A percentile compares a stretch with the other conserved stretches of the same genome.
Evolutionary conservation across 257 asterid species (phyloP).

Genomic region (Cordia subcordata): DNA sequence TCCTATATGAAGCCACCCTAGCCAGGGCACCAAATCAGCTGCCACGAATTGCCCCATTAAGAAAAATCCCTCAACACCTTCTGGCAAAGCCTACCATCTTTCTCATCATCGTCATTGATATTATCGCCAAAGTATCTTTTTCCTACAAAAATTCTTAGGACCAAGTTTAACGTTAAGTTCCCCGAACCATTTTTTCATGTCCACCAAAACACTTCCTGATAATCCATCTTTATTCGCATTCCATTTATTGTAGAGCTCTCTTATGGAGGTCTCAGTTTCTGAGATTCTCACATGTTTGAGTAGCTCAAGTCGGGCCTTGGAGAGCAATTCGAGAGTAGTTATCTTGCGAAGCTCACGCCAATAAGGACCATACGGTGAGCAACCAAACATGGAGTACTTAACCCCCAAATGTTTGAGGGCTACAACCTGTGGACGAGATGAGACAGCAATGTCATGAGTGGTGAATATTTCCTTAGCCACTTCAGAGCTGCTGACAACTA

Average conservation of each 20-base stretch:
- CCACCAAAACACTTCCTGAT: neutral
- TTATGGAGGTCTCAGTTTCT: slow-evolving; percentile 7
- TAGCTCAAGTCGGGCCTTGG: slow-evolving; percentile 9
- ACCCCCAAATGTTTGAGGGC: slow-evolving; percentile 12
- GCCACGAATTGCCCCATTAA: slow-evolving; percentile 31
- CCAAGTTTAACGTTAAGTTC: slow-evolving; percentile 5
- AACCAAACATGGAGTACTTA: slow-evolving; percentile 13
- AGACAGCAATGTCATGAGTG: slow-evolving; percentile 5
- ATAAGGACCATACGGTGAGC: slow-evolving; percentile 18
- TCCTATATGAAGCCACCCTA: slow-evolving; percentile 25
- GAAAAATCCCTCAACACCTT: no score
- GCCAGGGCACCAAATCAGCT: slow-evolving; percentile 24
- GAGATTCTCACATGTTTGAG: slow-evolving; percentile 9
- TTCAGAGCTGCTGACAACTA: slow-evolving; percentile 16
- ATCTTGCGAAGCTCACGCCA: slow-evolving; percentile 20
- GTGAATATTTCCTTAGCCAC: slow-evolving; percentile 18
- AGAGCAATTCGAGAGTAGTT: slow-evolving; percentile 8
- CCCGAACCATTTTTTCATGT: slow-evolving; percentile 20
- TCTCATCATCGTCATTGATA: slow-evolving; percentile 17
- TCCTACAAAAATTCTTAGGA: slow-evolving; percentile 20
- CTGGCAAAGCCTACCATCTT: no score
- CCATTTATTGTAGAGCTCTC: neutral
- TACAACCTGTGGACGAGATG: slow-evolving; percentile 11
- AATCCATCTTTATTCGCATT: neutral
- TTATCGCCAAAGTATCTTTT: slow-evolving; percentile 16